Evolutionary conservation across 1,284 basidiomycete species (phyloP), one percentile per base, ranked within the genome.

Genomic region (Ustilago vetiveriae): DNA sequence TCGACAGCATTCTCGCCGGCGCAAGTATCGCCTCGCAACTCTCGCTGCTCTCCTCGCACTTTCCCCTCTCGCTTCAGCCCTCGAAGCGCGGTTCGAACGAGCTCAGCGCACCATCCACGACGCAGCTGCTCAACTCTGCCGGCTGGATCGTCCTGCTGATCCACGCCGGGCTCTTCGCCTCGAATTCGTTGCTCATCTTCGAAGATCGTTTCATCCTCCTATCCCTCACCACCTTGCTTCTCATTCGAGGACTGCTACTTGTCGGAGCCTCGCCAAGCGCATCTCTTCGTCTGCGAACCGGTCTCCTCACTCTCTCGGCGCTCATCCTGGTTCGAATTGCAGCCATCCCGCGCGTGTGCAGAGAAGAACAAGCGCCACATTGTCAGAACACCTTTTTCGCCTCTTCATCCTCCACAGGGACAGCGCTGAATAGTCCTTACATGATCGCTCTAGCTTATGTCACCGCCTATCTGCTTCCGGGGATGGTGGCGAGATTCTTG

Each of bases 131-230:
- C 23, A 39, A 52, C 19, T 26, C 24, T 3, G 38, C 57, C 4
- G 74, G 74, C 22, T 42, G 55, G 39, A 7, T 46, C 13, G 22
- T 69, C 2, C 37, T 67, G 13, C 16, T 67, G 24, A 23, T 75
- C 10, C 77, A 81, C 35, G 64, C 78, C 0, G 46, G 36, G n/a
- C 32, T 70, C 4, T 78, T 79, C 40, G 77, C 74, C 3, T 76
- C 72, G 22, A 98, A 98, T 84, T 96, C 93, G 0, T 96, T 92
- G 84, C 91, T 91, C 27, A 88, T 98, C 80, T 97, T 93, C 91
- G 96, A 98, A 86, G 94, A 98, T 81, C 87, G 87, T 30, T 85
- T 92, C 48, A 85, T 91, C 7, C 50, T 65, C 4, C 42, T 65
- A 16, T n/a, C 50, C 0, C 83, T 87, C 22, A 85, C 89, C 0